These are phyloP conservation scores for Dalbergia oliveri DNA, from an alignment of 306 rosid genomes.

Conservation along the genomic window DNA sequence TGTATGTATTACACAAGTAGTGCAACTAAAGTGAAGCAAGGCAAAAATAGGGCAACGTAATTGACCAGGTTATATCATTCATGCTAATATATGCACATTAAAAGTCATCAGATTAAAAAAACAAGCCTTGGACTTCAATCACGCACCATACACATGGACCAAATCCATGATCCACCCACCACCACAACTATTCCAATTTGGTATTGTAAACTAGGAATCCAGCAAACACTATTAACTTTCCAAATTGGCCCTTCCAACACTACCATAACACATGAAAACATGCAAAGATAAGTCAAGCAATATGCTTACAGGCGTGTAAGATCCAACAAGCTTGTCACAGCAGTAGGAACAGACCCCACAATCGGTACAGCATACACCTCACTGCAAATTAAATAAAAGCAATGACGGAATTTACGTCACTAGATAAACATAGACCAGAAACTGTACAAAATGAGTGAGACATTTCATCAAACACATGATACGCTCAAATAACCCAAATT, in stretches of 20 bases:
- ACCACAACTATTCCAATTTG: conserved; percentile 11
- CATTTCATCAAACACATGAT: too few species aligned
- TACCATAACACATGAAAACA: background rate
- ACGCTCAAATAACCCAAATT: too few species aligned
- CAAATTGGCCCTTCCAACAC: conserved; percentile 10
- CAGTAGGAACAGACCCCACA: conserved; percentile 99
- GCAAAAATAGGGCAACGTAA: too few species aligned
- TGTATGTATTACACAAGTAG: too few species aligned
- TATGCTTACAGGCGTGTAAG: conserved; percentile 88
- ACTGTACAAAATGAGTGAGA: too few species aligned
- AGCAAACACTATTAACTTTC: background rate
- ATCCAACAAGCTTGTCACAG: conserved; percentile 96
- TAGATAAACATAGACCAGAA: too few species aligned
- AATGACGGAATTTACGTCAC: too few species aligned
- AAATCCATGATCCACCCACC: conserved; percentile 1
- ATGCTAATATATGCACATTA: background rate
- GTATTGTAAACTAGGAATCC: conserved; percentile 2
- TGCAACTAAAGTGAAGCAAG: too few species aligned
- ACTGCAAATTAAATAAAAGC: conserved; percentile 62
- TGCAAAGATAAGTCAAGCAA: conserved; percentile 10
- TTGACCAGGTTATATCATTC: background rate
- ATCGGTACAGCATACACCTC: conserved; percentile 98
- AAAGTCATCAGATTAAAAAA: too few species aligned
- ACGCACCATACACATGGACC: conserved; percentile 11
- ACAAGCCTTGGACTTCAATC: conserved; percentile 5